Percentiles rank a stretch among this genome's conserved stretches.
phyloP scores from a whole-genome alignment of 2,329 filamentous ascomycete genomes.

The Fusarium sp. region DNA sequence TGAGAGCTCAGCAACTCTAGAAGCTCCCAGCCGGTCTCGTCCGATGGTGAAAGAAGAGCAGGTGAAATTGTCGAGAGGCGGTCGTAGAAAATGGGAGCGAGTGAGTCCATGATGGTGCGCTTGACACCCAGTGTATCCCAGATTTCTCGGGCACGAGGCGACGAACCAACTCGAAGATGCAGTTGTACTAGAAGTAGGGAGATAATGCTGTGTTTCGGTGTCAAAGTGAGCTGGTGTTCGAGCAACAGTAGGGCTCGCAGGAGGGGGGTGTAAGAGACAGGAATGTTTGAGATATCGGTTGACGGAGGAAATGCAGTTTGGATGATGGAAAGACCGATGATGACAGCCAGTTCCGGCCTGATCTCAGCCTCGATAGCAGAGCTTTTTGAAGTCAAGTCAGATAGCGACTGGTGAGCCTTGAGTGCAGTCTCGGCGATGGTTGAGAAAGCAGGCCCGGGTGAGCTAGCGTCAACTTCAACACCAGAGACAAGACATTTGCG shows the following conservation, averaged over 20 bases:
- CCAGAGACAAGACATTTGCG: conserved; percentile 42
- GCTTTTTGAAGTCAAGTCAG: conserved; percentile 11
- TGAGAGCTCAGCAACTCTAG: conserved; percentile 57
- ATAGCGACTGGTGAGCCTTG: conserved; percentile 26
- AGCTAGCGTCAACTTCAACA: conserved; percentile 22
- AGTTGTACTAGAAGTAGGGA: conserved; percentile 62
- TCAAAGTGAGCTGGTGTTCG: conserved; percentile 58
- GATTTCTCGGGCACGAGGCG: conserved; percentile 56
- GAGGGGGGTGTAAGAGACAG: conserved; percentile 46
- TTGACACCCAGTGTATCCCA: conserved; percentile 65
- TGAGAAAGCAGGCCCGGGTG: conserved; percentile 39
- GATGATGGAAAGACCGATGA: conserved; percentile 49
- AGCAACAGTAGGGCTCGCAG: conserved; percentile 61
- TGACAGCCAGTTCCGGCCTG: conserved; percentile 48
- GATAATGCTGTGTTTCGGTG: conserved; percentile 57
- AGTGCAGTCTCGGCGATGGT: conserved; percentile 38
- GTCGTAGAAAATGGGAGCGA: conserved; percentile 65
- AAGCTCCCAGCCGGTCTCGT: conserved; percentile 48
- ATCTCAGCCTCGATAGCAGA: conserved; percentile 38
- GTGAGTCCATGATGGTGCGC: conserved; percentile 65
- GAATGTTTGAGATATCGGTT: conserved; percentile 23
- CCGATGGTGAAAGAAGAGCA: conserved; percentile 46
- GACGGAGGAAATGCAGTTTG: conserved; percentile 44
- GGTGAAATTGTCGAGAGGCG: conserved; percentile 64
- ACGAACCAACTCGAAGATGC: conserved; percentile 61